Percentiles rank a stretch among this genome's conserved stretches.
Evolutionary conservation across 1,284 basidiomycete species (phyloP).

Genomic region (Sphagnurus paluster): DNA sequence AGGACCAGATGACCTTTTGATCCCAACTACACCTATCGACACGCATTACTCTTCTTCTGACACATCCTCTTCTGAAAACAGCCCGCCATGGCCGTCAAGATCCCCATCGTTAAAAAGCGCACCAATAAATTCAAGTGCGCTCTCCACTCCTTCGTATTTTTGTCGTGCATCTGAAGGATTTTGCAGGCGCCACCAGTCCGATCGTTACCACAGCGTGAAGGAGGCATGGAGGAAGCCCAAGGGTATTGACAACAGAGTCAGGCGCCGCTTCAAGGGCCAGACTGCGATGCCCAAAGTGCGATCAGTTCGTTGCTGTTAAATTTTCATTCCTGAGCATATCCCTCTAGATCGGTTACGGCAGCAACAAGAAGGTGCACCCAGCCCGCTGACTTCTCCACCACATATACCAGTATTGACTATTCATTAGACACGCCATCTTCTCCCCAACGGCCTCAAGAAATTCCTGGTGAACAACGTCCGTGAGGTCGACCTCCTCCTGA

Average conservation of each 20-base stretch:
- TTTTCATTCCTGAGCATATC: background rate
- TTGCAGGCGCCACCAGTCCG: slow-evolving; percentile 91
- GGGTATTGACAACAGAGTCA: slow-evolving; percentile 95
- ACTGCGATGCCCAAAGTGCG: slow-evolving; percentile 90
- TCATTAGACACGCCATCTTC: slow-evolving; percentile 85
- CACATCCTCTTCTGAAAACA: slow-evolving; percentile 26
- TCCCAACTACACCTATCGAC: background rate
- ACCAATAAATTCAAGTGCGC: slow-evolving; percentile 92
- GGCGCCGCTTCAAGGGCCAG: slow-evolving; percentile 96
- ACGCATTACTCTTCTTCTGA: slow-evolving; percentile 18
- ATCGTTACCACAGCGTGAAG: slow-evolving; percentile 94
- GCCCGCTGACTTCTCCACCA: background rate
- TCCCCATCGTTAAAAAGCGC: slow-evolving; percentile 94
- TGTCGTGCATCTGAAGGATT: slow-evolving; percentile 14
- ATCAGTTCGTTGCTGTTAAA: slow-evolving; percentile 12
- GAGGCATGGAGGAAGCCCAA: slow-evolving; percentile 98
- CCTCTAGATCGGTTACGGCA: slow-evolving; percentile 76
- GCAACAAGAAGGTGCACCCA: slow-evolving; percentile 75
- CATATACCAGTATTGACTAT: background rate
- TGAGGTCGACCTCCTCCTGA: slow-evolving; percentile 91
- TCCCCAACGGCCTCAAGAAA: slow-evolving; percentile 94
- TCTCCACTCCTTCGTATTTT: slow-evolving; percentile 15
- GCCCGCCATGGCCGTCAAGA: slow-evolving; percentile 80
- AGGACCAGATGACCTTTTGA: slow-evolving; percentile 19
- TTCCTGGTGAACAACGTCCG: slow-evolving; percentile 90